phyloP scores from a whole-genome alignment of 78 protist genomes.

The Speleostelium caveatum region DNA sequence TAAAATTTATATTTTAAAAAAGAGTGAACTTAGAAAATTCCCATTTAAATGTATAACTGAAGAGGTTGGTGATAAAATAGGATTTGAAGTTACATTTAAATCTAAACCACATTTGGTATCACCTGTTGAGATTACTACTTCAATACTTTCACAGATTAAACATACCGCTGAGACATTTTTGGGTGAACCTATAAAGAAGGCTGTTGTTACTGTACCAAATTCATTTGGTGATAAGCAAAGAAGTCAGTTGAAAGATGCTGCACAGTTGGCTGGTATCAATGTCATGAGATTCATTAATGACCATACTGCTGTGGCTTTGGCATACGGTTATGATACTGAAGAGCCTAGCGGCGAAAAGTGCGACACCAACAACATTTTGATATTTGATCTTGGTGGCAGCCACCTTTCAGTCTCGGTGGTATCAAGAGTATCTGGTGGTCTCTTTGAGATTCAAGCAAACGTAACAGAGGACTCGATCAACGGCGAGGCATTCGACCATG shows the following conservation, averaged over 20 bases:
- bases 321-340: slow-evolving; percentile 89
- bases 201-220: slow-evolving; percentile 94
- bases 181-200: slow-evolving; percentile 86
- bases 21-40: slow-evolving; percentile 76
- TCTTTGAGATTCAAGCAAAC: slow-evolving; percentile 92
- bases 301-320: slow-evolving; percentile 98
- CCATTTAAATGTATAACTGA: slow-evolving; percentile 86
- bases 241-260: slow-evolving; percentile 82
- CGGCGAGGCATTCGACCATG: slow-evolving; percentile 94
- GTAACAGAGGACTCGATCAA: slow-evolving; percentile 93
- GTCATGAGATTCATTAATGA: slow-evolving; percentile 98
- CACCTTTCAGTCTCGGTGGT: slow-evolving; percentile 94
- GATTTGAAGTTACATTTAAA: slow-evolving; percentile 84
- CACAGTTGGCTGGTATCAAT: slow-evolving; percentile 90
- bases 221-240: slow-evolving; percentile 92
- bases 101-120: slow-evolving; percentile 81
- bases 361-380: slow-evolving; percentile 78
- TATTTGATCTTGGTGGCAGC: slow-evolving; percentile 95
- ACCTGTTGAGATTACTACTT: slow-evolving; percentile 87
- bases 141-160: slow-evolving; percentile 89
- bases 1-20: neutral
- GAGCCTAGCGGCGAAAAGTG: slow-evolving; percentile 28
- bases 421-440: slow-evolving; percentile 83
- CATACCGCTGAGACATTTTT: slow-evolving; percentile 91
- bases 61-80: slow-evolving; percentile 22